Evolutionary conservation across 192 early-diverging fungal species (phyloP).

Genomic region (Coemansia sp.): DNA sequence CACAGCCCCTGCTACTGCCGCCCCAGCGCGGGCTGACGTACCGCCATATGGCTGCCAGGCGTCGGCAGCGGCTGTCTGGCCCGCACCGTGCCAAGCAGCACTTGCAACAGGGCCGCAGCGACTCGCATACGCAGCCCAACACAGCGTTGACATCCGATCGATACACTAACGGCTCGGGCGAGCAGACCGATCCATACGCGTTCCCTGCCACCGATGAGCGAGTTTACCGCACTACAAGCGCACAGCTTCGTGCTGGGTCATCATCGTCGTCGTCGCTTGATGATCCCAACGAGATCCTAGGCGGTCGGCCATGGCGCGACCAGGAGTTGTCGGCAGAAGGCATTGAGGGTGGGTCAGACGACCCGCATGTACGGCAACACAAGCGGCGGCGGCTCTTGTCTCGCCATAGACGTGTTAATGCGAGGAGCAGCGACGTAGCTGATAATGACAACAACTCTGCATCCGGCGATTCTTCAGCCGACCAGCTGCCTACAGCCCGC

Average conservation of each 20-base stretch:
- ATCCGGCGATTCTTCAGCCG: neutral
- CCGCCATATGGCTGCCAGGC: slow-evolving; percentile 20
- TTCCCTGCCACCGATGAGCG: slow-evolving; percentile 1
- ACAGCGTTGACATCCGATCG: slow-evolving; percentile 4
- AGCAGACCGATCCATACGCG: neutral
- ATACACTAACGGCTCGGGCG: neutral
- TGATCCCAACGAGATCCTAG: neutral
- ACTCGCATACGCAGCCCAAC: slow-evolving; percentile 6
- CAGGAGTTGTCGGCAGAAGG: neutral
- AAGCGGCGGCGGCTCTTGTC: slow-evolving; percentile 6
- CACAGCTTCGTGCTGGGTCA: neutral
- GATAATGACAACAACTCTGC: no score
- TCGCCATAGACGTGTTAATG: neutral
- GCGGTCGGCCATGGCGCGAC: neutral
- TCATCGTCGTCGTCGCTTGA: slow-evolving; percentile 2
- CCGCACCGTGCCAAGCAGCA: neutral
- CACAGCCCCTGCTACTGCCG: slow-evolving; percentile 1
- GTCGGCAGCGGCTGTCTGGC: neutral
- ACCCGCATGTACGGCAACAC: neutral
- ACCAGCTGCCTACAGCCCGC: slow-evolving; percentile 16
- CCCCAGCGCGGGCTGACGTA: slow-evolving; percentile 22
- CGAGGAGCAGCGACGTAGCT: neutral
- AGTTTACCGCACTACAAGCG: neutral
- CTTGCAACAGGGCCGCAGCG: neutral
- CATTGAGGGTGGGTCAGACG: neutral